These are phyloP conservation scores for Cyberlindnera amylophila DNA, from an alignment of 805 yeast genomes.

Conservation along the genomic window DNA sequence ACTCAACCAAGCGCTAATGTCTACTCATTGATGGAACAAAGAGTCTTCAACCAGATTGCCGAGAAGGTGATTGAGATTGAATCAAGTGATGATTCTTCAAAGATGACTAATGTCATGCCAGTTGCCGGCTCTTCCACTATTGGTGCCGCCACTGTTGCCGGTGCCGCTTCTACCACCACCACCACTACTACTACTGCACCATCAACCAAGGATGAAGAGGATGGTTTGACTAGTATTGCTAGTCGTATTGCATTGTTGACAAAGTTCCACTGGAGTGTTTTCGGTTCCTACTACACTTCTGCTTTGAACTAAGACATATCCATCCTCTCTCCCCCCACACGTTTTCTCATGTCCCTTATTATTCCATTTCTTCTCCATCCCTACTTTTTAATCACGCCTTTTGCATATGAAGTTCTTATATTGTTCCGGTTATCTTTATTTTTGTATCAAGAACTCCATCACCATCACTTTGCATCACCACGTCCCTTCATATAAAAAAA, in stretches of 20 bases:
- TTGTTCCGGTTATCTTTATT: neutral
- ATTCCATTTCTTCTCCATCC: neutral
- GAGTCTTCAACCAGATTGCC: slow-evolving; percentile 50
- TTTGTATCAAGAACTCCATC: too few species aligned
- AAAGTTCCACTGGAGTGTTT: slow-evolving; percentile 81
- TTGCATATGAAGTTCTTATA: neutral
- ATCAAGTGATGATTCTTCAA: slow-evolving; percentile 7
- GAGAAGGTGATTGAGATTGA: slow-evolving; percentile 32
- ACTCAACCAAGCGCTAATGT: slow-evolving; percentile 80
- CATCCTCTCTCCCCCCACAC: slow-evolving; percentile 1
- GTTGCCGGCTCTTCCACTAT: slow-evolving; percentile 13
- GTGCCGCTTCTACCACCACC: slow-evolving; percentile 13
- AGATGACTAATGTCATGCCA: slow-evolving; percentile 10
- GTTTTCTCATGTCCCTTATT: neutral
- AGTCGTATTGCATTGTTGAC: slow-evolving; percentile 51
- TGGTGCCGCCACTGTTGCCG: slow-evolving; percentile 12
- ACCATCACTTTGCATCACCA: neutral
- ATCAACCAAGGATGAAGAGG: slow-evolving; percentile 28
- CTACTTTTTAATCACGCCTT: too few species aligned
- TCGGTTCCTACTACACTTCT: slow-evolving; percentile 57
- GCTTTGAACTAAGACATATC: slow-evolving; percentile 5
- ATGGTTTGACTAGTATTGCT: slow-evolving; percentile 54
- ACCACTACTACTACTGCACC: slow-evolving; percentile 12
- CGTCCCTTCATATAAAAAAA: too few species aligned
- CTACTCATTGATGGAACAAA: slow-evolving; percentile 70